Base-by-base conservation (phyloP, 768 basidiomycete species). In the Mrakia hoshinonis region DNA sequence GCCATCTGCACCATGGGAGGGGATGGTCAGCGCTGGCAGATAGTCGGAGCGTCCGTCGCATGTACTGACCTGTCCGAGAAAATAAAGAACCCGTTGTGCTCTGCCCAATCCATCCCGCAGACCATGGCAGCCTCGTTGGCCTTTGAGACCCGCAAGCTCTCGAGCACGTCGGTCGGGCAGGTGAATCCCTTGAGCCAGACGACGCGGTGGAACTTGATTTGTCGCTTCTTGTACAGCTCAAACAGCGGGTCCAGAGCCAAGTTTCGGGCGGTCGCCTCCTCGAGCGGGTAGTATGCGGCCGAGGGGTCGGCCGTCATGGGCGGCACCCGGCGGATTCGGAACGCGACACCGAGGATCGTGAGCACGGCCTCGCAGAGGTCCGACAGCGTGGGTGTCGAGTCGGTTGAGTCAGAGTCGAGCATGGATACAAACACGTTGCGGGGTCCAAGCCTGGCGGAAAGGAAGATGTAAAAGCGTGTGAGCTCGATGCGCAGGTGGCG, bases 81-180 rank as follows among this genome's bases (percentile, higher is more conserved):
- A 75, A 97, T 93, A 83, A 97, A 99, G 81, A 92, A 89, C 0
- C 93, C 93, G 74, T 92, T 91, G 76, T 93, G 90, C 80, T 99
- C 94, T 13, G 93, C 95, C 96, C 96, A 99, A 77, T 99, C 96
- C 95, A 98, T 98, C n/a, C 94, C 95, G 77, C 96, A 98, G 1
- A 97, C 92, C 91, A 99, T 92, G 0, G 93, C 91, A 3, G 96
- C 96, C 75, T 93, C 86, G 77, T 98, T 99, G 39, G 85, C 85
- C 75, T 89, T 84, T 78, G 89, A 91, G 73, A 97, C 89, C 74
- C 93, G 87, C 78, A 98, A 87, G 29, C 90, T 95, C 81, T 99
- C 96, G 65, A 99, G 82, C 61, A 99, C 93, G 79, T 99, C 96
- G 77, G 92, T 95, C 2, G 96, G 96, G 78, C 96, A 99, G 0